phyloP scores from a whole-genome alignment of 345 rosid species.

The Orychophragmus violaceus region DNA sequence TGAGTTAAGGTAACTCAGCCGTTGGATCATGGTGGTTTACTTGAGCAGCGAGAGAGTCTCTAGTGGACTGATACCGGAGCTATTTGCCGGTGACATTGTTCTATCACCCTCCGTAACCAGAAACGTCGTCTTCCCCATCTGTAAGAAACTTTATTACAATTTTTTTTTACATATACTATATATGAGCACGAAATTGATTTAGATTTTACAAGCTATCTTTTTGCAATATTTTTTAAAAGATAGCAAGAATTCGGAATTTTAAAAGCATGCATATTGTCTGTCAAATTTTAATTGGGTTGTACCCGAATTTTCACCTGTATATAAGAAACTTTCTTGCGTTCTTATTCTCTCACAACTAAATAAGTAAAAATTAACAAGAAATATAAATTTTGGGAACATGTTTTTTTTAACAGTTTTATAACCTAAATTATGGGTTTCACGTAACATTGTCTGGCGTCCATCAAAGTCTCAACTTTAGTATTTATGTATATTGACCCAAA shows the following conservation, averaged over 20 bases:
- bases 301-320: no score
- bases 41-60: neutral
- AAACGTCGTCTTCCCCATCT: neutral
- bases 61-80: neutral
- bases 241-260: neutral
- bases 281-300: neutral
- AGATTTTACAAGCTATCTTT: neutral
- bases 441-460: neutral
- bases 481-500: no score
- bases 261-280: neutral
- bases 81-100: neutral
- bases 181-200: neutral
- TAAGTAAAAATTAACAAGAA: neutral
- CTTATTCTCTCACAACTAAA: neutral
- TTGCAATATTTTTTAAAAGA: neutral
- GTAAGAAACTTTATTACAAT: constrained; percentile 10
- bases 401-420: no score
- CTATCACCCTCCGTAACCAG: neutral
- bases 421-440: neutral
- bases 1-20: constrained; percentile 1
- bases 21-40: neutral
- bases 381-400: neutral
- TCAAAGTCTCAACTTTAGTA: neutral
- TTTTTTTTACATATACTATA: neutral
- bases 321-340: neutral